Percentiles rank a stretch among this genome's conserved stretches.
Evolutionary conservation across 495 filamentous ascomycete species (phyloP).

Genomic region (Aspergillus steynii): DNA sequence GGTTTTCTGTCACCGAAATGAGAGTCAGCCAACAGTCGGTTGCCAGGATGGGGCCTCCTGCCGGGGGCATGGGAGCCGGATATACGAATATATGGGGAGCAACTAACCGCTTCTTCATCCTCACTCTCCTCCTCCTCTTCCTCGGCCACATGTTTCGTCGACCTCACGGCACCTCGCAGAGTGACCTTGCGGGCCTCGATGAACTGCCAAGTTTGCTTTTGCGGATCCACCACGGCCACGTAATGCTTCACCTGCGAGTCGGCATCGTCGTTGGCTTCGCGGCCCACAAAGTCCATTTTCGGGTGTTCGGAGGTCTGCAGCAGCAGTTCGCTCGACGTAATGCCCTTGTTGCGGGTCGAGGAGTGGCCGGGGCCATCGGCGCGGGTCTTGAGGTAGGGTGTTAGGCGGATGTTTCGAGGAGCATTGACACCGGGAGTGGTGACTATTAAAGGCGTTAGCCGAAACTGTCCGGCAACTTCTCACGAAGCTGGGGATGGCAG

Average conservation of each 20-base stretch:
- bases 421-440: conserved; percentile 66
- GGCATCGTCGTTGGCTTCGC: conserved; percentile 65
- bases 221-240: conserved; percentile 79
- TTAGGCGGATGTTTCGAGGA: conserved; percentile 56
- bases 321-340: conserved; percentile 62
- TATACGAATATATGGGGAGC: not conserved
- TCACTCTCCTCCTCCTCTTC: conserved; percentile 43
- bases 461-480: not conserved
- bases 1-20: conserved; percentile 37
- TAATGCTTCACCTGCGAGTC: conserved; percentile 79
- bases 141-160: conserved; percentile 43
- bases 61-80: no score
- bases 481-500: conserved; percentile 6
- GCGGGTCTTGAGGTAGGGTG: conserved; percentile 61
- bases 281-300: conserved; percentile 77
- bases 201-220: conserved; percentile 68
- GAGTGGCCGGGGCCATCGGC: conserved; percentile 32
- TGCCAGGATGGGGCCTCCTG: no score
- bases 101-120: conserved; percentile 40
- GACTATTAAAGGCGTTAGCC: conserved; percentile 43
- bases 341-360: conserved; percentile 42
- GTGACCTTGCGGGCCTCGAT: conserved; percentile 74
- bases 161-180: conserved; percentile 64
- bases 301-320: conserved; percentile 75
- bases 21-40: not conserved